Evolutionary conservation across 2,329 filamentous ascomycete genomes (phyloP).

Genomic region (Pyricularia grisea): DNA sequence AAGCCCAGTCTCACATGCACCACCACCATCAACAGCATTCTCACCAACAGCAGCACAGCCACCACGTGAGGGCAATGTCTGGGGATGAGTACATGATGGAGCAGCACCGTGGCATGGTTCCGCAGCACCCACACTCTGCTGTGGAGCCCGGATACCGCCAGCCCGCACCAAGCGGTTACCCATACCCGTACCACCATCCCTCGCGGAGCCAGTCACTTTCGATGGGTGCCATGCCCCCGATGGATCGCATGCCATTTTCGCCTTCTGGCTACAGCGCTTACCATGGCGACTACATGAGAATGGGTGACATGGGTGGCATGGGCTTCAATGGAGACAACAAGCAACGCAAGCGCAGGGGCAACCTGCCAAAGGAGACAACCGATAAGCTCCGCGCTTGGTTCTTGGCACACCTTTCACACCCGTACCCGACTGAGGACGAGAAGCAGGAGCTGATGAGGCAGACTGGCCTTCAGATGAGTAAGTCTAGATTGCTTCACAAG

Average conservation of each 20-base stretch:
- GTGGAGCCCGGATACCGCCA: conserved; percentile 22
- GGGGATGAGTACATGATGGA: conserved; percentile 5
- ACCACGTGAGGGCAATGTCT: conserved; percentile 4
- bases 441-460: conserved; percentile 71
- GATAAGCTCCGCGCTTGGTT: conserved; percentile 78
- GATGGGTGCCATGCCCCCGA: conserved; percentile 29
- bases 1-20: not conserved
- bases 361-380: conserved; percentile 83
- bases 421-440: conserved; percentile 81
- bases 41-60: not conserved
- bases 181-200: conserved; percentile 30
- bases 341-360: conserved; percentile 62
- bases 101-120: conserved; percentile 13
- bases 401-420: conserved; percentile 63
- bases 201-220: conserved; percentile 36
- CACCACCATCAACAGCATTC: not conserved
- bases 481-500: conserved; percentile 24
- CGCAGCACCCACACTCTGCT: conserved; percentile 13
- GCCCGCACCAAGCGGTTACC: conserved; percentile 15
- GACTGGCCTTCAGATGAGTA: conserved; percentile 72
- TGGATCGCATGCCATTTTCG: conserved; percentile 35
- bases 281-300: conserved; percentile 29
- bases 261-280: conserved; percentile 27
- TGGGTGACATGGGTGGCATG: conserved; percentile 27
- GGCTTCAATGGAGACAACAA: conserved; percentile 33